A percentile compares a stretch with the other conserved stretches of the same genome.
phyloP scores from a whole-genome alignment of 805 yeast genomes.

The Metschnikowia chrysomelidarum region DNA sequence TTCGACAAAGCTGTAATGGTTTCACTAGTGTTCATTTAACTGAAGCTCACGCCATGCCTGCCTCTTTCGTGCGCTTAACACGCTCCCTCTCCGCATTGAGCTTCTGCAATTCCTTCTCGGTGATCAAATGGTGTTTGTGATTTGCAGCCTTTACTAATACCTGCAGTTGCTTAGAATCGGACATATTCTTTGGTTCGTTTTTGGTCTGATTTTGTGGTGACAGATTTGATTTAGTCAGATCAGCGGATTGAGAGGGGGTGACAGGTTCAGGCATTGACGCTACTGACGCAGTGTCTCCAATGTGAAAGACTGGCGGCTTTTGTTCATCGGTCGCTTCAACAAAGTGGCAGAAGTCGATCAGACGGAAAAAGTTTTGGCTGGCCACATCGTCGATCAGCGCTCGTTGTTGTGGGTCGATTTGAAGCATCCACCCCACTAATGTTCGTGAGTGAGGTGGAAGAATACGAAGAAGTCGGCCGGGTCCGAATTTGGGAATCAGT shows the following conservation, averaged over 20 bases:
- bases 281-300: constrained; percentile 1
- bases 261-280: constrained; percentile 2
- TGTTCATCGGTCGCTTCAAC: constrained; percentile 16
- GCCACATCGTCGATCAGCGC: constrained; percentile 56
- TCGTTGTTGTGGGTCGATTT: constrained; percentile 56
- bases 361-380: constrained; percentile 54
- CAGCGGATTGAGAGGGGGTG: background rate
- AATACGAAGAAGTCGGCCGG: constrained; percentile 65
- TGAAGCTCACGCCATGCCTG: constrained; percentile 12
- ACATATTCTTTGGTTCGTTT: no score
- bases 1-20: background rate
- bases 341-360: constrained; percentile 54
- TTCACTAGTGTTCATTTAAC: background rate
- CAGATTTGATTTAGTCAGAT: background rate
- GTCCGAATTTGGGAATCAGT: constrained; percentile 45
- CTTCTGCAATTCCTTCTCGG: constrained; percentile 57
- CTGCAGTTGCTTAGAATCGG: background rate
- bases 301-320: constrained; percentile 5
- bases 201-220: background rate
- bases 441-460: constrained; percentile 66
- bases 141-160: constrained; percentile 25
- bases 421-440: constrained; percentile 65
- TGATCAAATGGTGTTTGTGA: constrained; percentile 66
- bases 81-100: constrained; percentile 32
- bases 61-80: constrained; percentile 14